Conservation (phyloP, 2,329 filamentous ascomycete genomes). For the Fusarium sp. region DNA sequence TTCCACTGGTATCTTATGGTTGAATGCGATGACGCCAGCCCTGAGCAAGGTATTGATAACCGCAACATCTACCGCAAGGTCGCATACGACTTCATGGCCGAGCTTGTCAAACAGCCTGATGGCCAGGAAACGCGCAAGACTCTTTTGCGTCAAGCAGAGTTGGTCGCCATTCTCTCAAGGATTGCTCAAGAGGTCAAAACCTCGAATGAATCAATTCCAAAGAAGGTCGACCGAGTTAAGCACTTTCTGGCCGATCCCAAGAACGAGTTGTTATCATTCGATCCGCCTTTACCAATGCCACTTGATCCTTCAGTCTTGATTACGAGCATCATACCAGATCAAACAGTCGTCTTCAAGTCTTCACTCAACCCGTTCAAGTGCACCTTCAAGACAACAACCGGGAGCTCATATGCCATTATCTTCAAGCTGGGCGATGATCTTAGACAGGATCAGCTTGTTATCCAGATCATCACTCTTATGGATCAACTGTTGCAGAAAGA, state of each 20-base stretch:
- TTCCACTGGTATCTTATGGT: slow-evolving; percentile 99
- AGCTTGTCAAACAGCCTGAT: slow-evolving; percentile 77
- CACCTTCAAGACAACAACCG: slow-evolving; percentile 84
- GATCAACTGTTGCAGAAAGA: slow-evolving; percentile 95
- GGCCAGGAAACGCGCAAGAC: slow-evolving; percentile 80
- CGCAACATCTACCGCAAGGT: slow-evolving; percentile 91
- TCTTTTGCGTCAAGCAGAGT: slow-evolving; percentile 87
- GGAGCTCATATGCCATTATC: slow-evolving; percentile 86
- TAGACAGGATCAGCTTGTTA: slow-evolving; percentile 95
- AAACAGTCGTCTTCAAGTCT: slow-evolving; percentile 95
- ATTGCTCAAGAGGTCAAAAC: slow-evolving; percentile 90
- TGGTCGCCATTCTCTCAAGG: slow-evolving; percentile 87
- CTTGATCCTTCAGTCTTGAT: slow-evolving; percentile 87
- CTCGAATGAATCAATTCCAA: slow-evolving; percentile 79
- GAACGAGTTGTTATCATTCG: slow-evolving; percentile 86
- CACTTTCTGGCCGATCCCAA: slow-evolving; percentile 87
- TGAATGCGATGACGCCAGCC: slow-evolving; percentile 88
- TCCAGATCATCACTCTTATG: slow-evolving; percentile 98
- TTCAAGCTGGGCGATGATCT: slow-evolving; percentile 98
- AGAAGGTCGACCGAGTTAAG: slow-evolving; percentile 87
- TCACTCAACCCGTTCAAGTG: slow-evolving; percentile 91
- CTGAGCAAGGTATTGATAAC: slow-evolving; percentile 78
- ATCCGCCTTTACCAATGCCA: slow-evolving; percentile 87
- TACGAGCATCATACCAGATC: slow-evolving; percentile 82
- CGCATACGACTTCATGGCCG: slow-evolving; percentile 95